phyloP scores from a whole-genome alignment of 768 basidiomycete genomes.

The Mrakia blollopis region DNA sequence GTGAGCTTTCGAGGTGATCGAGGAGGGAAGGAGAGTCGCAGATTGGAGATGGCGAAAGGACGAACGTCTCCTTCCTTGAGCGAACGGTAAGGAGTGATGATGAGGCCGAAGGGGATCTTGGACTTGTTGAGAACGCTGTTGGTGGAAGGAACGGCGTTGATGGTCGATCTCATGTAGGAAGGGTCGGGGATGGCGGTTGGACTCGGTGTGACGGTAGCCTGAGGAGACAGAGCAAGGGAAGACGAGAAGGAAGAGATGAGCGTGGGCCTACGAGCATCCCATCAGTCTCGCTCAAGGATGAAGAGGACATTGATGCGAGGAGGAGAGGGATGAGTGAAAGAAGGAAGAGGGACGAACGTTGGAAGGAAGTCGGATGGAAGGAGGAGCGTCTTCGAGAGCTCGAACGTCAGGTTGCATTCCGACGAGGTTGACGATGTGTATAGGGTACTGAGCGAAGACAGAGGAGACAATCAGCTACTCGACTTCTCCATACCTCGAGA shows the following conservation, averaged over 20 bases:
- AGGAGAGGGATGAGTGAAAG: neutral
- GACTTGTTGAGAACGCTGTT: conserved; percentile 79
- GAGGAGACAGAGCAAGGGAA: neutral
- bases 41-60: neutral
- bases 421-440: conserved; percentile 85
- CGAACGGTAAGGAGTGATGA: conserved; percentile 85
- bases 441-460: conserved; percentile 51
- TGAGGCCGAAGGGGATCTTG: conserved; percentile 80
- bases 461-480: conserved; percentile 3
- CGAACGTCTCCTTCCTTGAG: conserved; percentile 61
- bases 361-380: conserved; percentile 82
- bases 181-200: conserved; percentile 78
- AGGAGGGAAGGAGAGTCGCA: neutral
- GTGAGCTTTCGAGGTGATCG: neutral
- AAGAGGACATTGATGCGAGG: too few relatives aligned
- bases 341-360: conserved; percentile 47
- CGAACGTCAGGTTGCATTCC: conserved; percentile 87
- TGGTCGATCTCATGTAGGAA: conserved; percentile 84
- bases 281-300: too few relatives aligned
- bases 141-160: conserved; percentile 89
- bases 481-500: conserved; percentile 11
- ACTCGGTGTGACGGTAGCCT: conserved; percentile 68
- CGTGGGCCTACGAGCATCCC: too few relatives aligned
- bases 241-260: neutral
- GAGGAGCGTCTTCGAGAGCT: conserved; percentile 73